Base-by-base conservation (phyloP, 768 basidiomycete genomes). In the Pisolithus orientalis region DNA sequence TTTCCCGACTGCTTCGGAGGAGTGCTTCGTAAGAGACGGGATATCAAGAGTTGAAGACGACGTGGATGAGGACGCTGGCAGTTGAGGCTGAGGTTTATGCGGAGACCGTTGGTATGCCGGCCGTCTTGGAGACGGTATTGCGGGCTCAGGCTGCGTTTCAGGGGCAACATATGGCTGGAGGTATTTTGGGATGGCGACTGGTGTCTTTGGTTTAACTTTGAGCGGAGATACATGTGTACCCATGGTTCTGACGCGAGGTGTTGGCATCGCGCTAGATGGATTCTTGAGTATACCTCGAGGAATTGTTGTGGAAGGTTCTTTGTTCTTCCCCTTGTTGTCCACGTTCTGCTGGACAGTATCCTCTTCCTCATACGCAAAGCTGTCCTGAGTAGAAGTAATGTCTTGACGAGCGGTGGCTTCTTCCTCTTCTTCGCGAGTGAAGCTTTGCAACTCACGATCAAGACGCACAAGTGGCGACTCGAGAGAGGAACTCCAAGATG, bases 401-500 rank as follows among this genome's bases (percentile, higher is more conserved):
- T 69, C 63, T 24, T 52, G 47, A 29, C 38, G 59, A 44, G 38
- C 59, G 47, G 50, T 62, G 6, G 75, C 74, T 21, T 64, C 68
- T 13, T 57, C 65, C 17, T 79, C 75, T 29, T 65, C 67, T 34
- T 58, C 67, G 10, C 52, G 54, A 5, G 78, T 70, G 39, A 87
- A 76, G 10, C 75, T 76, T 51, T 78, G 78, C 1, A 89, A 70
- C 43, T 86, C 81, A 39, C 80, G 74, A 57, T 81, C 82, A 50
- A 89, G 74, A 21, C 82, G 78, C 25, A 82, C 76, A 39, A 90
- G 75, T 6, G 91, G 88, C 0, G 83, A 84, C 63, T 90, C 87
- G 53, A 91, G 62, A 4, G 86, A 84, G 6, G 77, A 73, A n/a
- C 78, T 77, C 87, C 87, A 92, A 13, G 85, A 84, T 1, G 82